Percentiles rank a stretch among this genome's conserved stretches.
These are phyloP conservation scores for Lophium mytilinum DNA, from an alignment of 495 filamentous ascomycete genomes.

Conservation along the genomic window DNA sequence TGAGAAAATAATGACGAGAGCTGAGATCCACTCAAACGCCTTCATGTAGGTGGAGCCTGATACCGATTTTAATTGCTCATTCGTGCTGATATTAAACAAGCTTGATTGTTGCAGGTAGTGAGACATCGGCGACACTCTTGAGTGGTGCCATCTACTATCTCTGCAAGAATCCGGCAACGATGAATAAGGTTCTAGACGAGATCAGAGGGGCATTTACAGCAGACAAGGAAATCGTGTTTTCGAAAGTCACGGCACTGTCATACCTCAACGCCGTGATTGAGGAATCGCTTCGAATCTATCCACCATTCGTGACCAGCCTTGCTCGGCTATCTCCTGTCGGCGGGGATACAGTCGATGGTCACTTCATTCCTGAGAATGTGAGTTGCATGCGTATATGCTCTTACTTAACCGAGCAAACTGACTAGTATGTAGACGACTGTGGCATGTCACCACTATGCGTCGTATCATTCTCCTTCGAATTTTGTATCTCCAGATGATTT, in stretches of 20 bases:
- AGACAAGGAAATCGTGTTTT: not conserved
- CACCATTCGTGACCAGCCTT: slow-evolving; percentile 4
- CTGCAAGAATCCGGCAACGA: not conserved
- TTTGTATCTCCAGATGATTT: slow-evolving; percentile 22
- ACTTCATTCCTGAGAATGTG: not conserved
- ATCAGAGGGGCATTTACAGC: slow-evolving; percentile 1
- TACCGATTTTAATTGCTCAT: not conserved
- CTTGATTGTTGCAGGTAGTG: slow-evolving; percentile 11
- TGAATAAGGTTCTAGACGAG: not conserved
- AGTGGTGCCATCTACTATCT: slow-evolving; percentile 13
- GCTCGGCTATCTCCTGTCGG: not conserved
- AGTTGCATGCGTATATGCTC: not conserved
- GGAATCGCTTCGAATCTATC: slow-evolving; percentile 14
- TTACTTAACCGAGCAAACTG: no score
- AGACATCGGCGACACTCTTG: slow-evolving; percentile 9
- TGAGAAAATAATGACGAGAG: not conserved
- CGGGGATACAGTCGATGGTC: not conserved
- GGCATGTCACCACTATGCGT: not conserved
- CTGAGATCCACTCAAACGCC: not conserved
- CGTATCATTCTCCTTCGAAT: slow-evolving; percentile 2
- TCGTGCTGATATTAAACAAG: not conserved
- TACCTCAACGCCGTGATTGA: slow-evolving; percentile 20
- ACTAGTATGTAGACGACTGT: not conserved
- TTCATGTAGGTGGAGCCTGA: not conserved
- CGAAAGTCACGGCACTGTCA: not conserved